These are phyloP conservation scores for Gaeumannomyces tritici DNA, from an alignment of 2,329 filamentous ascomycete genomes.

Conservation along the genomic window DNA sequence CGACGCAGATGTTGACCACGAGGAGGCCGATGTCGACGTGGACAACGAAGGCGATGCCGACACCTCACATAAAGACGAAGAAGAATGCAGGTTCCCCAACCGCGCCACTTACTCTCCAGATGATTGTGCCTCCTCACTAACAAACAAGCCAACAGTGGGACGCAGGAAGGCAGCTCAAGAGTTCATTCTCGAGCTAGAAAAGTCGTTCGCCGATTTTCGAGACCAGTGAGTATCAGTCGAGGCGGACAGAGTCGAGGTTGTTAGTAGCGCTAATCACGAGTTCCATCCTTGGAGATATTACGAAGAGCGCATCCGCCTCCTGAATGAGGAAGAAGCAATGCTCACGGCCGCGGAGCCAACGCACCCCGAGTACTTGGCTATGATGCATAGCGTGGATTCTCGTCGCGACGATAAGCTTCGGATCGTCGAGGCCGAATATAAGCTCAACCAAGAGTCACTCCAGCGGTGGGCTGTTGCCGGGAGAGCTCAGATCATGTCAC, in stretches of 20 bases:
- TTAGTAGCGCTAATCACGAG: not conserved
- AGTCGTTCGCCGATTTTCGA: conserved; percentile 78
- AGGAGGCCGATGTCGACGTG: conserved; percentile 43
- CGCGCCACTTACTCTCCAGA: not conserved
- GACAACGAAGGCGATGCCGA: conserved; percentile 53
- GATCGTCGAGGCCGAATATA: conserved; percentile 63
- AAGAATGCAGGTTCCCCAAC: conserved; percentile 45
- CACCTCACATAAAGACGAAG: conserved; percentile 48
- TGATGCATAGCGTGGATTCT: conserved; percentile 79
- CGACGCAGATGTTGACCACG: conserved; percentile 31
- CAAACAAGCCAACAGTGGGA: conserved; percentile 45
- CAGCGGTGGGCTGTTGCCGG: conserved; percentile 69
- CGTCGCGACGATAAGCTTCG: conserved; percentile 72
- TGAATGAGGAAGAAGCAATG: conserved; percentile 62
- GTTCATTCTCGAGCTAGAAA: conserved; percentile 70
- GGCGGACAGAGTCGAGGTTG: not conserved
- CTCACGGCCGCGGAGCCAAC: conserved; percentile 51
- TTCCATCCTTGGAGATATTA: conserved; percentile 54
- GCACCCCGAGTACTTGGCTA: conserved; percentile 86
- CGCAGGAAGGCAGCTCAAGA: conserved; percentile 74
- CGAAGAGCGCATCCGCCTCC: conserved; percentile 74
- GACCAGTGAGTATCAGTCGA: conserved; percentile 50
- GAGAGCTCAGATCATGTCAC: conserved; percentile 76
- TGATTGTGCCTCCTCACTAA: conserved; percentile 5
- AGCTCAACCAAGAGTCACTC: conserved; percentile 65